Evolutionary conservation across 1,284 basidiomycete species (phyloP), one percentile per base, ranked within the genome.

Genomic region (Leccinum solheimii): DNA sequence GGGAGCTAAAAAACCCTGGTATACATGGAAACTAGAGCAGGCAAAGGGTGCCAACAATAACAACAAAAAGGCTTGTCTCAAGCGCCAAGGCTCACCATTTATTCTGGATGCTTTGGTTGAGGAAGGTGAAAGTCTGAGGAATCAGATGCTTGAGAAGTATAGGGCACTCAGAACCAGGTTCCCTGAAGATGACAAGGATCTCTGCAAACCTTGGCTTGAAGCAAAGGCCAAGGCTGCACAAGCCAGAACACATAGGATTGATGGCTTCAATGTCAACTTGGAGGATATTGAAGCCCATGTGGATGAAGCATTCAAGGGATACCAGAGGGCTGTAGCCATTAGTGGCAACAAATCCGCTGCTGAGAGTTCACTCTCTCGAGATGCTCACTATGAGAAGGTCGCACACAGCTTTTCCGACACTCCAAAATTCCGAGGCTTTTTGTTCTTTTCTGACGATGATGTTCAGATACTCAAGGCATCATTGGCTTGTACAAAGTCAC

Each of bases 401-500:
- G 56, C 71, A 9, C 49, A 49, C 0, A 9, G 1, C 0, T 74
- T 75, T 66, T 55, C 72, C 21, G 48, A 57, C 14, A 3, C 36
- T 8, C 72, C 69, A 13, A 0, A 7, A 1, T 71, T 75, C 51
- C 49, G 36, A 48, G 50, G 50, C 1, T 67, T 74, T 48, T 21
- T 59, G 0, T 64, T 64, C 5, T 59, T 69, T 5, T 69, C 76
- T 2, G 74, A 76, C 8, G 68, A 70, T 2, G 71, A 81, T 26
- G 60, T 81, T 1, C 70, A 76, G 16, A 72, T 69, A 13, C 64
- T 86, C 21, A 85, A 81, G 65, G 84, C 84, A 0, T 85, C 84
- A 0, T 81, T 76, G 49, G 84, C 85, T 0, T 80, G 80, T 49
- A 36, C 16, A 0, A 63, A 60, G 5, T 60, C 57, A 1, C 23